Base-by-base conservation (phyloP, 2,329 filamentous ascomycete genomes). In the Colletotrichum tamarilloi region DNA sequence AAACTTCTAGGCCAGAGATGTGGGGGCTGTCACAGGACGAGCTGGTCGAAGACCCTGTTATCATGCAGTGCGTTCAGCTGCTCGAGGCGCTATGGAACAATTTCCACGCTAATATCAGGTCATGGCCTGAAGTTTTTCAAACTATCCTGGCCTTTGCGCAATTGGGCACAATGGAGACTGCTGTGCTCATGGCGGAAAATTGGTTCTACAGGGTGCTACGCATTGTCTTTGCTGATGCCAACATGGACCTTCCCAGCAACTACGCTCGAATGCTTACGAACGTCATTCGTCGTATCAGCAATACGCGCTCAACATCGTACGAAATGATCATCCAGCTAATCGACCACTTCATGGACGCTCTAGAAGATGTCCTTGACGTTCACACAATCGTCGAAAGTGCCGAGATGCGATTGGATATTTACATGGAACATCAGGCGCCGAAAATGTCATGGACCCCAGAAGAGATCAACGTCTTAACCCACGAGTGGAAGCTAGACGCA, bases 51-150 rank as follows among this genome's bases (percentile, higher is more conserved):
- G 57, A 63, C 22, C 77, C 64, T 62, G 26, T 63, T n/a, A 49
- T 56, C 12, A 55, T 55, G 42, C 65, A 58, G 42, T 55, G 52
- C 8, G 38, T 63, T 19, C 67, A 56, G 57, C 19, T 90, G 26
- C 85, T 95, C 62, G 83, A 85, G 35, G 80, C 85, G 26, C 80
- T 94, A 4, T 94, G 91, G 89, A 83, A 87, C 3, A 84, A 82
- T n/a, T 90, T 95, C 69, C 90, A 94, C 73, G 81, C 84, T 3
- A 85, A 88, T 58, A 84, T 90, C 32, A 89, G 91, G 69, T 89
- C 93, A 3, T 97, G 94, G 94, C 89, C 92, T 55, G 93, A 96
- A 77, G 92, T 92, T 71, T 96, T 96, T 79, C 88, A 89, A 14
- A 87, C 93, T n/a, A 85, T 95, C 74, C 79, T 88, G n/a, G 84